Evolutionary conservation across 345 rosid species (phyloP), one percentile per base, ranked within the genome.

Genomic region (Corchorus olitorius): DNA sequence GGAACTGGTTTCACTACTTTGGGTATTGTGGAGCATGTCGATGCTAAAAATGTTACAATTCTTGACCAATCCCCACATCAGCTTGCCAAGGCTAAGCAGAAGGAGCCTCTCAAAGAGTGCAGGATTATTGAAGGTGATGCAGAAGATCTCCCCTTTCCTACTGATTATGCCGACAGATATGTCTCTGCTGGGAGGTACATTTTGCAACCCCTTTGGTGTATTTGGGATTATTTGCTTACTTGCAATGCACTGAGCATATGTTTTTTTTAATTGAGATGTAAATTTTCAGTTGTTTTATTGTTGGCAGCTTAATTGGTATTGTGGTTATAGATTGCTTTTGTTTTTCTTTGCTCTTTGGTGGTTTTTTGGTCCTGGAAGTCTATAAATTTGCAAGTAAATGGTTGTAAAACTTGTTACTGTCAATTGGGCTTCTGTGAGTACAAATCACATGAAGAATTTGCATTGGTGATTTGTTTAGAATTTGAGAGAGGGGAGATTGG

Each of bases 31-130:
- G 91, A 96, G 87, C 93, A 90, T 20, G 98, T 96, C 58, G 97
- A 91, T 58, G 97, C 99, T 43, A 92, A 93, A 84, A 96, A 96
- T 80, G 99, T 96, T 45, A 92, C 97, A 1, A 93, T 96, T 72
- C 92, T 96, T 8, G 99, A 96, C 82, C 99, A 93, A 85, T 96
- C 99, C 10, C 98, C 99, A 0, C 99, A 96, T 81, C 99, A 96
- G 90, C 95, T 96, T 19, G 98, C 94, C 12, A 93, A 91, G 87
- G 99, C 97, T 13, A 96, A 86, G 92, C 85, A 89, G 78, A 96
- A 96, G 89, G 94, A 92, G 87, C 88, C 99, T n/a, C 75, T 96
- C 82, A 96, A 93, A 81, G 98, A 93, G 34, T 96, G 99, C 77
- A 93, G 84, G 87, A 87, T 96, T 77, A 82, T 96, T 3, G 93